phyloP scores from a whole-genome alignment of 768 basidiomycete genomes.

The Postia placenta region DNA sequence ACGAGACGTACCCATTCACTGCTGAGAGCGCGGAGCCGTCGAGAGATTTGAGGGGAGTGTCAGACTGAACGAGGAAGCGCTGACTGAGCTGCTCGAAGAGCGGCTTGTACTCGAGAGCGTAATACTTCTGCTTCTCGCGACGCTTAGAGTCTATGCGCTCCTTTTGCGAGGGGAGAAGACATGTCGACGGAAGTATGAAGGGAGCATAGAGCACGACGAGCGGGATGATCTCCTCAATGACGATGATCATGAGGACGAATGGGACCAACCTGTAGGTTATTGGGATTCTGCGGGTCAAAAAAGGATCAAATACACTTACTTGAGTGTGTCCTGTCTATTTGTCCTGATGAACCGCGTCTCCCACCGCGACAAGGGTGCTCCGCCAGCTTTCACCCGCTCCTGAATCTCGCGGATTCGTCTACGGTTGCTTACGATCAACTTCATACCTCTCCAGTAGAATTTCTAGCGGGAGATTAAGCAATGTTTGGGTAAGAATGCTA shows the following conservation, averaged over 20 bases:
- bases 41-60: slow-evolving; percentile 26
- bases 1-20: slow-evolving; percentile 52
- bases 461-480: slow-evolving; percentile 33
- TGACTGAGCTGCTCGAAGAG: slow-evolving; percentile 17
- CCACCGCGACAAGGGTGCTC: slow-evolving; percentile 54
- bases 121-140: slow-evolving; percentile 33
- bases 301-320: no score
- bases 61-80: slow-evolving; percentile 18
- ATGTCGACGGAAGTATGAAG: slow-evolving; percentile 79
- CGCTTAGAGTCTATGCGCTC: slow-evolving; percentile 54
- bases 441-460: slow-evolving; percentile 80
- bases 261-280: slow-evolving; percentile 55
- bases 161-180: slow-evolving; percentile 76
- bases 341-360: slow-evolving; percentile 66
- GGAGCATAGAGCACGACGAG: slow-evolving; percentile 84
- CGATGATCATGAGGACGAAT: slow-evolving; percentile 65
- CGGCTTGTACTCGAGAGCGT: slow-evolving; percentile 13
- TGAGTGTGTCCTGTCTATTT: slow-evolving; percentile 61
- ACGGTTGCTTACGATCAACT: slow-evolving; percentile 61
- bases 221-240: slow-evolving; percentile 79
- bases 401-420: slow-evolving; percentile 48
- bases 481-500: background rate
- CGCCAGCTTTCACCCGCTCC: slow-evolving; percentile 52
- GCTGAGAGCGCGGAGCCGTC: slow-evolving; percentile 28
- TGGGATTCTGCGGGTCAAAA: slow-evolving; percentile 1